Conservation (phyloP, 202 grass and related monocot species). For the Panicum virgatum region DNA sequence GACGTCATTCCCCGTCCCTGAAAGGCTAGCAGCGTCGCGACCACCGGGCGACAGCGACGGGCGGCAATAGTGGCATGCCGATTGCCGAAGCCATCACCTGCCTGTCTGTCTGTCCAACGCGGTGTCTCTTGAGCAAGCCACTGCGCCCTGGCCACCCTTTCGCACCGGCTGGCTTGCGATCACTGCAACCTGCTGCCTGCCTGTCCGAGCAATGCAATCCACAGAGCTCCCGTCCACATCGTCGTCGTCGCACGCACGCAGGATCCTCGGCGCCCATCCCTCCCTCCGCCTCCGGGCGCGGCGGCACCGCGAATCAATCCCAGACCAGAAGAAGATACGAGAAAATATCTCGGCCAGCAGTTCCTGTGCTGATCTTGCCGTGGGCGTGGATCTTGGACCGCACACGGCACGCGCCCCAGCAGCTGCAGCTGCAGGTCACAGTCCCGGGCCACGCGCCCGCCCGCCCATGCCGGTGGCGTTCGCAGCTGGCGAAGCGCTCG, state of each 20-base stretch:
- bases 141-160: not conserved
- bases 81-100: not conserved
- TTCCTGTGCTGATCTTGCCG: too few relatives aligned
- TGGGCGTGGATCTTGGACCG: too few relatives aligned
- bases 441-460: not conserved
- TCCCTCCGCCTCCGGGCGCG: too few relatives aligned
- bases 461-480: constrained; percentile 27
- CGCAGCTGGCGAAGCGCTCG: constrained; percentile 8
- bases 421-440: too few relatives aligned
- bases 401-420: too few relatives aligned
- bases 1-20: not conserved
- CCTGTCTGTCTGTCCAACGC: not conserved
- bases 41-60: not conserved
- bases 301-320: not conserved
- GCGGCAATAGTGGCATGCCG: too few relatives aligned
- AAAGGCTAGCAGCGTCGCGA: not conserved
- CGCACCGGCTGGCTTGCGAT: not conserved
- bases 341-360: not conserved
- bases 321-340: not conserved
- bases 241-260: too few relatives aligned
- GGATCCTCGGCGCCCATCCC: too few relatives aligned
- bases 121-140: constrained; percentile 26
- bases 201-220: too few relatives aligned
- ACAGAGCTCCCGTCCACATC: too few relatives aligned
- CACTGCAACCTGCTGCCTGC: constrained; percentile 4